Conservation (phyloP, 2,329 filamentous ascomycete species). For the Aureobasidium sp. region DNA sequence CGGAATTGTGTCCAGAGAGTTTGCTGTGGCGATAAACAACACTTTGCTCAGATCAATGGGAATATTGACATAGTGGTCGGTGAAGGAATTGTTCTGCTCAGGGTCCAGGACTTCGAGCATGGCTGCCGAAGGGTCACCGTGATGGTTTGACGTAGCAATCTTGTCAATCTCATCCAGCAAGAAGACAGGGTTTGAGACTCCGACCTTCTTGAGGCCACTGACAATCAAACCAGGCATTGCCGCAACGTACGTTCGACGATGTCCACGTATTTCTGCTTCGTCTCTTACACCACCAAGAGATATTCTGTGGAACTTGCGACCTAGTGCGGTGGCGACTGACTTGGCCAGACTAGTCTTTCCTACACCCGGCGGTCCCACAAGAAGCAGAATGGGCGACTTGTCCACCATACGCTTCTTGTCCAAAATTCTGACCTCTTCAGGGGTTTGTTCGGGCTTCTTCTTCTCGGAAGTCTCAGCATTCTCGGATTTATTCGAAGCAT, state of each 20-base stretch:
- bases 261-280: slow-evolving; percentile 92
- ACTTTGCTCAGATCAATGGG: slow-evolving; percentile 95
- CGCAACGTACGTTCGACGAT: slow-evolving; percentile 91
- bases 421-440: slow-evolving; percentile 64
- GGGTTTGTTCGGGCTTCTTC: slow-evolving; percentile 34
- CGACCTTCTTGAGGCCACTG: slow-evolving; percentile 88
- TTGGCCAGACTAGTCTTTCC: slow-evolving; percentile 94
- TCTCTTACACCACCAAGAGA: slow-evolving; percentile 93
- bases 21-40: slow-evolving; percentile 94
- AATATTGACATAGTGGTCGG: slow-evolving; percentile 92
- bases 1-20: slow-evolving; percentile 89
- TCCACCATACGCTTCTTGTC: slow-evolving; percentile 81
- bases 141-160: slow-evolving; percentile 80
- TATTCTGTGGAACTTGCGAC: slow-evolving; percentile 93
- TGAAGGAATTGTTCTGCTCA: slow-evolving; percentile 92
- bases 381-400: slow-evolving; percentile 89
- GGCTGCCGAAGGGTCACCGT: slow-evolving; percentile 91
- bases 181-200: slow-evolving; percentile 91
- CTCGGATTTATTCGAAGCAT: slow-evolving; percentile 25
- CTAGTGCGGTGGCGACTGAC: slow-evolving; percentile 84
- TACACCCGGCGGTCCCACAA: slow-evolving; percentile 88
- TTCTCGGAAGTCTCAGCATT: slow-evolving; percentile 18
- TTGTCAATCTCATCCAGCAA: slow-evolving; percentile 98
- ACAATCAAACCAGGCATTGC: slow-evolving; percentile 98
- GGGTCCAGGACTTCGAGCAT: slow-evolving; percentile 98